These are phyloP conservation scores for Paraglomus brasilianum DNA, from an alignment of 192 early-diverging fungal species.

Conservation along the genomic window DNA sequence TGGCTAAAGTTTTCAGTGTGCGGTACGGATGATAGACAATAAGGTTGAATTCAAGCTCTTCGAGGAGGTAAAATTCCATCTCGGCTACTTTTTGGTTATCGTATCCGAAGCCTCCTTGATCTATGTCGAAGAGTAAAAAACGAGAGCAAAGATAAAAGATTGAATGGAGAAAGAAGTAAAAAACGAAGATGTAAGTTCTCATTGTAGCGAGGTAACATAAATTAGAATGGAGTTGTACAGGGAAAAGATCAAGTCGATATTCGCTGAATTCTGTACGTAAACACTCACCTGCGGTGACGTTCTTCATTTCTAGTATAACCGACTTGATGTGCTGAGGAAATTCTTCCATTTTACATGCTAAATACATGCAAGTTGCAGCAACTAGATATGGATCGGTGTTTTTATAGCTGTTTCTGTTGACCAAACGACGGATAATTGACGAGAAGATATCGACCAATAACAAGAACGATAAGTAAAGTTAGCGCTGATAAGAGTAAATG, in stretches of 20 bases:
- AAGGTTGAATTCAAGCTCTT: conserved; percentile 88
- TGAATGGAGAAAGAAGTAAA: not conserved
- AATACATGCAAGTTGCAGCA: conserved; percentile 76
- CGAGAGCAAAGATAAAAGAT: not conserved
- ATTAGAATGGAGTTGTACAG: not conserved
- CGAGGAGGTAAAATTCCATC: conserved; percentile 89
- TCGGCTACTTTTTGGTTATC: conserved; percentile 80
- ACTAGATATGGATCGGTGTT: conserved; percentile 80
- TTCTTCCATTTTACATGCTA: conserved; percentile 92
- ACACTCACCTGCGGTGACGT: conserved; percentile 19
- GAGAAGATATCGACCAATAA: no score
- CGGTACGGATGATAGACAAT: conserved; percentile 90
- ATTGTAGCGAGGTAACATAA: not conserved
- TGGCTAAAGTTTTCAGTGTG: conserved; percentile 58
- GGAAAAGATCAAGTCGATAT: not conserved
- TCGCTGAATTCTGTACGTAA: no score
- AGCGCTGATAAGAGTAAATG: not conserved
- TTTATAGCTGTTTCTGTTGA: conserved; percentile 67
- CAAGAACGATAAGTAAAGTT: no score
- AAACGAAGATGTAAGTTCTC: not conserved
- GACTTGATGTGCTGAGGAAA: conserved; percentile 62
- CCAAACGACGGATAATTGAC: not conserved
- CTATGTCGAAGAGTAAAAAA: conserved; percentile 26
- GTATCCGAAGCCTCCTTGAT: conserved; percentile 60
- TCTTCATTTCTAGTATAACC: conserved; percentile 53